Percentiles rank a stretch among this genome's conserved stretches.
These are phyloP conservation scores for Auricularia cornea DNA, from an alignment of 768 basidiomycete species.

Conservation along the genomic window DNA sequence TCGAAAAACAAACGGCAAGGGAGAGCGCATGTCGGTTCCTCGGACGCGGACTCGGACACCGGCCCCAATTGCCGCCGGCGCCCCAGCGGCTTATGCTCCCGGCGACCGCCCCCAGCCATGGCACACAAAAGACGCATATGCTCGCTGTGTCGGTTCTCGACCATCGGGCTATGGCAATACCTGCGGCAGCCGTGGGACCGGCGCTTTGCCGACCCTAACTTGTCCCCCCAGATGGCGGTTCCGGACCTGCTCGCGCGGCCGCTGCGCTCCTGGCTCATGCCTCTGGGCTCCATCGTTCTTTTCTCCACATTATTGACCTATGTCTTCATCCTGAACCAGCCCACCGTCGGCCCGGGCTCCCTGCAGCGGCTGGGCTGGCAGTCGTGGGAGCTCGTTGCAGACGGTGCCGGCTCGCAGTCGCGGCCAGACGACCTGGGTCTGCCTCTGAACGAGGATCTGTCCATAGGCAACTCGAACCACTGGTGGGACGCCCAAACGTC, in stretches of 20 bases:
- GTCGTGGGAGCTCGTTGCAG: conserved; percentile 63
- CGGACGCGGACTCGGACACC: too few species aligned
- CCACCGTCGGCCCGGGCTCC: conserved; percentile 60
- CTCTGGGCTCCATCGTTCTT: conserved; percentile 49
- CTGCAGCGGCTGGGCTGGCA: conserved; percentile 81
- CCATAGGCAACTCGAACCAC: background rate
- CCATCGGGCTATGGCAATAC: too few species aligned
- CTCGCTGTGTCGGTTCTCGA: too few species aligned
- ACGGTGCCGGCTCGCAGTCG: conserved; percentile 8
- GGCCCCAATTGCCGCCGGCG: too few species aligned
- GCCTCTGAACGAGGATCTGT: conserved; percentile 2
- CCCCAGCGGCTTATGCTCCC: too few species aligned
- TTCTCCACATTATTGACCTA: conserved; percentile 70
- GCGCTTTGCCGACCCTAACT: too few species aligned
- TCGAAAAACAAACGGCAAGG: too few species aligned
- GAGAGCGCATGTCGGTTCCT: too few species aligned
- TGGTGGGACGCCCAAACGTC: conserved; percentile 6
- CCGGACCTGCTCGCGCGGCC: background rate
- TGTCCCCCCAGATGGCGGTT: too few species aligned
- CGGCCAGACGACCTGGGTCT: conserved; percentile 4
- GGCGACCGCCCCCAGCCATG: too few species aligned
- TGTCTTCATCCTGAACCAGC: conserved; percentile 76
- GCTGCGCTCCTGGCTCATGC: conserved; percentile 46
- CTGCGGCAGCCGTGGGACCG: too few species aligned
- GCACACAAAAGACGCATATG: too few species aligned